Evolutionary conservation across 2,329 filamentous ascomycete genomes (phyloP).

Genomic region (Keithomyces neogunnii): DNA sequence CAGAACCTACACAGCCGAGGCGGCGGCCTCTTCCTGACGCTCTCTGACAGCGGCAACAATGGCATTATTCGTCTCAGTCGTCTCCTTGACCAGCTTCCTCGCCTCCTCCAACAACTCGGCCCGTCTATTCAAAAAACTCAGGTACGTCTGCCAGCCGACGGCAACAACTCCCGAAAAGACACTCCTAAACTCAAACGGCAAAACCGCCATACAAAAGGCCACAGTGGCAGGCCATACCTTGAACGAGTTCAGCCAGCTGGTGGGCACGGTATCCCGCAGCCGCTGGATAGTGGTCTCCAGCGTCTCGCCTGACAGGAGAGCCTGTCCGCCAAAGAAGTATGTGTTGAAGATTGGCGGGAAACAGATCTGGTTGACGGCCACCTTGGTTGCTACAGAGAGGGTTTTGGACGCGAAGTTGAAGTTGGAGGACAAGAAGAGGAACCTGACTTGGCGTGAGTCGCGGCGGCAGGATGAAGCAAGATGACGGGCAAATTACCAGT

Average conservation of each 20-base stretch:
- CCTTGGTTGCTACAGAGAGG: conserved; percentile 66
- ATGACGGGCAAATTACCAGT: conserved; percentile 51
- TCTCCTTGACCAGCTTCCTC: not conserved
- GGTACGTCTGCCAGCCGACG: conserved; percentile 87
- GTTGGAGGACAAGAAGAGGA: conserved; percentile 67
- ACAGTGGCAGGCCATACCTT: conserved; percentile 87
- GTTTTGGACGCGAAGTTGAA: conserved; percentile 77
- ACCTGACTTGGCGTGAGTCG: conserved; percentile 38
- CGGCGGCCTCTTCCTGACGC: not conserved
- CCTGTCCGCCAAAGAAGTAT: conserved; percentile 77
- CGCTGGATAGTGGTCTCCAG: conserved; percentile 58
- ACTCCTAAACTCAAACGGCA: conserved; percentile 69
- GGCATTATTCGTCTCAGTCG: not conserved
- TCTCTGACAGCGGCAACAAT: not conserved
- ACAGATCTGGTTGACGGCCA: conserved; percentile 66
- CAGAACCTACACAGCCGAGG: not conserved
- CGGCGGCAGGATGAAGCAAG: not conserved
- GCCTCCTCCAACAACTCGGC: conserved; percentile 42
- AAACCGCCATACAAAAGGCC: conserved; percentile 78
- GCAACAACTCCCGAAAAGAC: conserved; percentile 73
- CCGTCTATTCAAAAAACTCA: conserved; percentile 68
- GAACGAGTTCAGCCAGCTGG: conserved; percentile 67
- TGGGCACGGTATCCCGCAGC: conserved; percentile 66
- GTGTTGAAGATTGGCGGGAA: conserved; percentile 80
- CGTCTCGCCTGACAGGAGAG: conserved; percentile 61